A percentile compares a stretch with the other conserved stretches of the same genome.
These are phyloP conservation scores for Exophiala sp. DNA, from an alignment of 2,329 filamentous ascomycete genomes.

Conservation along the genomic window DNA sequence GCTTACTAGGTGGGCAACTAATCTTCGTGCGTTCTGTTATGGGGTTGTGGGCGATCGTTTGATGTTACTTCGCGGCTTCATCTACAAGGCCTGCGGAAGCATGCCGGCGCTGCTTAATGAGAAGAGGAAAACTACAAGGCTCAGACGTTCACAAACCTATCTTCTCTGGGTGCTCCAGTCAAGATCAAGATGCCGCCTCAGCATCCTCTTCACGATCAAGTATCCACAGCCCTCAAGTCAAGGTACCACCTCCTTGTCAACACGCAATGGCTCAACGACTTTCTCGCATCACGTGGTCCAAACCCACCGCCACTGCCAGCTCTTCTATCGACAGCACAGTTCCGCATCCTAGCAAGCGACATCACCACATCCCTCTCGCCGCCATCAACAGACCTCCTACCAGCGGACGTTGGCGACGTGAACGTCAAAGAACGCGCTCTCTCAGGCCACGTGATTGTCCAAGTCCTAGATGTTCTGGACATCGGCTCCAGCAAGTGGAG, in stretches of 20 bases:
- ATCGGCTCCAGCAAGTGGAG: slow-evolving; percentile 76
- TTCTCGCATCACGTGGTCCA: slow-evolving; percentile 55
- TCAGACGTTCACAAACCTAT: background rate
- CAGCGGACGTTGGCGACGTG: slow-evolving; percentile 54
- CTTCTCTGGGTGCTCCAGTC: background rate
- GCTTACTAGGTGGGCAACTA: too few relatives aligned
- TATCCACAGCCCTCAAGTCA: slow-evolving; percentile 17
- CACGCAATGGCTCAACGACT: slow-evolving; percentile 43
- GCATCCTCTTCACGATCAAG: slow-evolving; percentile 17
- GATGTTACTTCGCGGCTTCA: too few relatives aligned
- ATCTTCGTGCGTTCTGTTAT: too few relatives aligned
- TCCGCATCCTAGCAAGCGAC: slow-evolving; percentile 75
- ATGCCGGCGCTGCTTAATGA: too few relatives aligned
- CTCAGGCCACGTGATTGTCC: slow-evolving; percentile 64
- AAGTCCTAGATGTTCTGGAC: slow-evolving; percentile 84
- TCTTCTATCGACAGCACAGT: slow-evolving; percentile 73
- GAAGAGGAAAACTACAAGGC: background rate
- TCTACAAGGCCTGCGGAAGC: too few relatives aligned
- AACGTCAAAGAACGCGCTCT: slow-evolving; percentile 57
- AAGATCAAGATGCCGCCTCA: slow-evolving; percentile 5
- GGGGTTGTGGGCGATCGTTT: too few relatives aligned
- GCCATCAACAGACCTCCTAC: slow-evolving; percentile 50
- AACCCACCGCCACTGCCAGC: slow-evolving; percentile 59
- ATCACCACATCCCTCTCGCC: slow-evolving; percentile 59
- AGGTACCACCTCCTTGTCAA: slow-evolving; percentile 27